Evolutionary conservation across 1,284 basidiomycete species (phyloP), one percentile per base, ranked within the genome.

Genomic region (Leccinum griseonigrum): DNA sequence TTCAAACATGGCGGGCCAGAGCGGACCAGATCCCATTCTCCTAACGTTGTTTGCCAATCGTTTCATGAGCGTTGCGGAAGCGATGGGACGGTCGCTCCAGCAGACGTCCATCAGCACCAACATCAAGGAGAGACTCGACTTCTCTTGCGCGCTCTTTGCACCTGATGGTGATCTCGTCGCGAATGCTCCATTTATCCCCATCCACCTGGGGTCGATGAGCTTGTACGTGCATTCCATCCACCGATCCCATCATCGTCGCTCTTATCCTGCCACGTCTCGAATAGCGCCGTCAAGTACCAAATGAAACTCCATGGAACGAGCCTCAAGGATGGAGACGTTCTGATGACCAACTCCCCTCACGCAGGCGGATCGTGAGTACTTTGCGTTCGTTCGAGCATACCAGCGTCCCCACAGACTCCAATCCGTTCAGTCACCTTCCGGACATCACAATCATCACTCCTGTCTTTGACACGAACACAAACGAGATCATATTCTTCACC

Each of bases 391-490:
- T 22, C 29, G 11, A 26, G 13, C 9, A n/a, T 52, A 5, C 32
- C 26, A 18, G 29, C 22, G 16, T 2, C 1, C 38, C 7, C 34
- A 52, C 11, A 9, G 4, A 38, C n/a, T 18, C 3, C 9, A 1
- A 26, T 29, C 28, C 8, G 3, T 31, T 14, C 36, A 72, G 89
- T 3, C 92, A 93, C 72, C 81, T 93, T 60, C 91, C 91, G 2
- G 93, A 95, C 73, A 94, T 95, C 59, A 95, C 94, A 1, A 83
- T 94, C 69, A 95, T 96, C 74, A 94, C 91, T 0, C 95, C 94
- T 18, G 94, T 95, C 32, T 96, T 95, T 75, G 85, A 83, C 74
- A 71, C 78, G 43, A 74, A 76, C 60, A 75, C 80, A 18, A 81
- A 81, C 67, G 82, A 93, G 68, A 94, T 95, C 71, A 93, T 96